These are phyloP conservation scores for Corynascus novoguineensis DNA, from an alignment of 495 filamentous ascomycete genomes.

Conservation along the genomic window DNA sequence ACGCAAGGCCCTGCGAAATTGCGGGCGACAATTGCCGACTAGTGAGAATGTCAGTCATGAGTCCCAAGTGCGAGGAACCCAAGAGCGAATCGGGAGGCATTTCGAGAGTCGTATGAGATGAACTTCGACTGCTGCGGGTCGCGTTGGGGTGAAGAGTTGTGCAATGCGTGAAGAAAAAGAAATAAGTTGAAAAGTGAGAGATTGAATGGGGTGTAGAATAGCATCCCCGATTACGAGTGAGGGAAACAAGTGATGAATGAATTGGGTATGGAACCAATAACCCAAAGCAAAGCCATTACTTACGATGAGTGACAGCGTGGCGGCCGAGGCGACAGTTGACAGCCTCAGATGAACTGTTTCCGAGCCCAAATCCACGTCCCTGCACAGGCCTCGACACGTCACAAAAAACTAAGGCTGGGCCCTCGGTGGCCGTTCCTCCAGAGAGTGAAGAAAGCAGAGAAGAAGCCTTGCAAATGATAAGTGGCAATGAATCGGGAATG, in stretches of 20 bases:
- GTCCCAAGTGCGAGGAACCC: background rate
- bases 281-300: background rate
- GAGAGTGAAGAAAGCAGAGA: background rate
- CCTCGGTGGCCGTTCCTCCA: background rate
- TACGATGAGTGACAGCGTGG: conserved; percentile 12
- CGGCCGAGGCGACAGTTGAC: background rate
- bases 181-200: background rate
- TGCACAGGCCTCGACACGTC: conserved; percentile 9
- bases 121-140: background rate
- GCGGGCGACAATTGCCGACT: background rate
- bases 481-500: background rate
- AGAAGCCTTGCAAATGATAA: background rate
- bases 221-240: background rate
- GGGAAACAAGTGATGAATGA: background rate
- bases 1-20: background rate
- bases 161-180: too few species aligned
- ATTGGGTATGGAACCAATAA: conserved; percentile 3
- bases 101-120: background rate
- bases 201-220: background rate
- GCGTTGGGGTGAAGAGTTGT: background rate
- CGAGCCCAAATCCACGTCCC: background rate
- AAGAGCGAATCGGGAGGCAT: background rate
- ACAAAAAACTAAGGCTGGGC: background rate
- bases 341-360: background rate
- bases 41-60: conserved; percentile 7